A percentile compares a stretch with the other conserved stretches of the same genome.
Evolutionary conservation across 2,329 filamentous ascomycete species (phyloP).

Genomic region (Acrocalymma vagum): DNA sequence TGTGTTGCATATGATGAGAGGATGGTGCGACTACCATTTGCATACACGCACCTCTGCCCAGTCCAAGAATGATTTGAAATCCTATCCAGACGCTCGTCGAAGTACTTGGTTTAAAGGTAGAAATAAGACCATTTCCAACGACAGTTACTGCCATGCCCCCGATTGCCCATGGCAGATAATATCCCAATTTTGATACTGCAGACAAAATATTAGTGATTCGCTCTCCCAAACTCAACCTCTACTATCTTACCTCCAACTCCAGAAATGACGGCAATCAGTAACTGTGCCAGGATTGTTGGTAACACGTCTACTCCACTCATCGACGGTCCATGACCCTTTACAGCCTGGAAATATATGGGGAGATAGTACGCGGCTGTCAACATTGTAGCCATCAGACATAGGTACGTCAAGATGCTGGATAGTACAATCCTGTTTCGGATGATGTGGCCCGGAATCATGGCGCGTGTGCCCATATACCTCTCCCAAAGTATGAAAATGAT

Average conservation of each 20-base stretch:
- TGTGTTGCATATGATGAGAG: background rate
- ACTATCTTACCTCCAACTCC: conserved; percentile 27
- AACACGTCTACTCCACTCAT: conserved; percentile 51
- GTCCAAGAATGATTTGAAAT: conserved; percentile 35
- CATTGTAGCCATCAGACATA: conserved; percentile 16
- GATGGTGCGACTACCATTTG: conserved; percentile 27
- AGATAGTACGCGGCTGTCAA: conserved; percentile 27
- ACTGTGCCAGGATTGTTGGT: conserved; percentile 41
- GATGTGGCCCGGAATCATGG: conserved; percentile 49
- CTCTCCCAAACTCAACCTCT: conserved; percentile 1
- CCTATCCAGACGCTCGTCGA: conserved; percentile 37
- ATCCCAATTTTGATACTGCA: conserved; percentile 28
- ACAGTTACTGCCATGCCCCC: conserved; percentile 39
- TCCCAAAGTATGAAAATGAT: conserved; percentile 48
- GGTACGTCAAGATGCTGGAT: conserved; percentile 23
- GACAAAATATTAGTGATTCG: conserved; percentile 10
- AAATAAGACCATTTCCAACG: conserved; percentile 52
- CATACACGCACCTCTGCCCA: conserved; percentile 31
- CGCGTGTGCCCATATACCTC: conserved; percentile 40
- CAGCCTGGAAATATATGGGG: conserved; percentile 53
- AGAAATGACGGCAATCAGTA: conserved; percentile 26
- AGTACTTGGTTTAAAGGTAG: conserved; percentile 47
- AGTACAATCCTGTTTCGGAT: conserved; percentile 42
- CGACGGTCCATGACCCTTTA: conserved; percentile 44
- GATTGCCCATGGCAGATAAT: conserved; percentile 41